Evolutionary conservation across 208 protist species (phyloP).

Genomic region (Trypanosoma mega): DNA sequence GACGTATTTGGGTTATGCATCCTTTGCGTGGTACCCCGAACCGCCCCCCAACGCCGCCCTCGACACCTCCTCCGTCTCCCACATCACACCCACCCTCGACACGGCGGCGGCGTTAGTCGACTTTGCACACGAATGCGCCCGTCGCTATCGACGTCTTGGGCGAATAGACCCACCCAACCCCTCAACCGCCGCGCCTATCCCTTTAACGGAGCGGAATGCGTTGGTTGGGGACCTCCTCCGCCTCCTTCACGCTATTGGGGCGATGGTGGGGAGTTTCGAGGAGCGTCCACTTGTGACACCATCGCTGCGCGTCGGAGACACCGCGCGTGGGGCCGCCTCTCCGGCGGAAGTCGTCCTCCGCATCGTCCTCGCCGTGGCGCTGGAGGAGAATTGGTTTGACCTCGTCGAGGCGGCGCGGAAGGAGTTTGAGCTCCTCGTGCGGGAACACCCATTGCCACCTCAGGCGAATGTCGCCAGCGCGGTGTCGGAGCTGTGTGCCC

Average conservation of each 20-base stretch:
- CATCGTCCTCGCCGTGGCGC: constrained; percentile 42
- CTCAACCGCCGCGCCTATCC: no score
- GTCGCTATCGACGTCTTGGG: constrained; percentile 14
- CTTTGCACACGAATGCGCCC: constrained; percentile 24
- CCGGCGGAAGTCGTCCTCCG: constrained; percentile 57
- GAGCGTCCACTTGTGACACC: constrained; percentile 45
- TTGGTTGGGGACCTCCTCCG: constrained; percentile 38
- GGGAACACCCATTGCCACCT: constrained; percentile 33
- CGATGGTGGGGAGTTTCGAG: constrained; percentile 43
- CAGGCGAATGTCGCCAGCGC: constrained; percentile 50
- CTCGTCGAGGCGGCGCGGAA: constrained; percentile 45
- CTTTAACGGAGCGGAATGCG: constrained; percentile 30
- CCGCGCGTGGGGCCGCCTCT: constrained; percentile 16
- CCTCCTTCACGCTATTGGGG: constrained; percentile 39
- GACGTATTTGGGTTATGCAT: constrained; percentile 28
- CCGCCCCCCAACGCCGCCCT: constrained; percentile 22
- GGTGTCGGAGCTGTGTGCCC: constrained; percentile 48
- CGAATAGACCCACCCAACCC: no score
- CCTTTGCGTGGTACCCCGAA: constrained; percentile 37
- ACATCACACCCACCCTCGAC: constrained; percentile 24
- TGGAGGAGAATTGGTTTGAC: constrained; percentile 62
- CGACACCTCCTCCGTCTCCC: constrained; percentile 33
- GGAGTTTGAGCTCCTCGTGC: constrained; percentile 48
- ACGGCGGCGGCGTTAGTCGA: constrained; percentile 30
- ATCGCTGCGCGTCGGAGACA: background rate